phyloP scores from a whole-genome alignment of 2,329 filamentous ascomycete genomes.

The Clonostachys sp. region DNA sequence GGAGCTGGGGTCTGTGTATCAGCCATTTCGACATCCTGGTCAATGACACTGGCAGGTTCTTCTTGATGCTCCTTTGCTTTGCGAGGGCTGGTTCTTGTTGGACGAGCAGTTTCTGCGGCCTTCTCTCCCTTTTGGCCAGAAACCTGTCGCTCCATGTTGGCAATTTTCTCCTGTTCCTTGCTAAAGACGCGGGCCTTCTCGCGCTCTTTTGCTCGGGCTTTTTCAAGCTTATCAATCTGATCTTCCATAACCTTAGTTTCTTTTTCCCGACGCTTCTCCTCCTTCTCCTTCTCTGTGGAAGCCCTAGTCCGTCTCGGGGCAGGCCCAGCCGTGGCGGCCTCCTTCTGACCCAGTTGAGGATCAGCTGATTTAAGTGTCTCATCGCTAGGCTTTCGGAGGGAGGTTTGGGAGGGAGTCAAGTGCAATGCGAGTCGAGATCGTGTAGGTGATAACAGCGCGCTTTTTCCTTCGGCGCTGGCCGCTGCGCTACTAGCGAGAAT shows the following conservation, averaged over 20 bases:
- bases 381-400: slow-evolving; percentile 12
- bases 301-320: slow-evolving; percentile 48
- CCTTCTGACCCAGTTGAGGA: neutral
- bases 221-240: slow-evolving; percentile 59
- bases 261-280: slow-evolving; percentile 63
- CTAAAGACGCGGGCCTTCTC: slow-evolving; percentile 60
- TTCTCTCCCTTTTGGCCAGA: slow-evolving; percentile 27
- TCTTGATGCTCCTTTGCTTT: slow-evolving; percentile 19
- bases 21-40: slow-evolving; percentile 48
- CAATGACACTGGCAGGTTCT: slow-evolving; percentile 13
- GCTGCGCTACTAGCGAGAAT: slow-evolving; percentile 75
- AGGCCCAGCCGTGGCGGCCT: slow-evolving; percentile 34
- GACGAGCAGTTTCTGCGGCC: slow-evolving; percentile 41
- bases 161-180: slow-evolving; percentile 51
- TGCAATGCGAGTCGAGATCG: slow-evolving; percentile 38
- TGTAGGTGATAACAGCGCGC: slow-evolving; percentile 51
- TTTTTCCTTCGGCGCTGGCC: slow-evolving; percentile 58
- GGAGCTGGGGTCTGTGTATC: slow-evolving; percentile 40
- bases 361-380: neutral
- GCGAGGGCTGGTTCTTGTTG: slow-evolving; percentile 42
- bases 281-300: slow-evolving; percentile 56
- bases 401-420: slow-evolving; percentile 40
- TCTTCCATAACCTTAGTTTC: slow-evolving; percentile 58
- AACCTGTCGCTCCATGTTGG: slow-evolving; percentile 47
- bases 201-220: slow-evolving; percentile 64